Conservation (phyloP, 805 yeast genomes). For the Clavispora santaluciae region DNA sequence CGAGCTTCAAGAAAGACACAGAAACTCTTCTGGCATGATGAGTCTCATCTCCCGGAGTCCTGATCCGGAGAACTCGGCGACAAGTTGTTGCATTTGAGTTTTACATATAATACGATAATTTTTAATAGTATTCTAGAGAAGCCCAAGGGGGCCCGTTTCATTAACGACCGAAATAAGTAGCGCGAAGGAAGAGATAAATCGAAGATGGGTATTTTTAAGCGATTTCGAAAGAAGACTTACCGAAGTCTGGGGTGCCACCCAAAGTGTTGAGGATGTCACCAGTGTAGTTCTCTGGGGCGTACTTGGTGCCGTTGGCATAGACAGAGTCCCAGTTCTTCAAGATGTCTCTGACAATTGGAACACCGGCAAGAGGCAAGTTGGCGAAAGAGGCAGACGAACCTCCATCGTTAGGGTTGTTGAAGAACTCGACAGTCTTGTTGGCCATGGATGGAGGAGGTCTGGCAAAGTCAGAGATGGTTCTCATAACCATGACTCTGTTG, state of each 20-base stretch:
- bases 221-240: constrained; percentile 22
- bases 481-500: constrained; percentile 53
- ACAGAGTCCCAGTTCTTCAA: constrained; percentile 42
- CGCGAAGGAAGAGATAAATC: not conserved
- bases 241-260: constrained; percentile 41
- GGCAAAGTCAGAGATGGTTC: constrained; percentile 58
- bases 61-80: no score
- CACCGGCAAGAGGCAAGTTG: constrained; percentile 51
- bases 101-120: no score
- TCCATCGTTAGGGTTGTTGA: constrained; percentile 46
- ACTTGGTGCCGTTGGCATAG: constrained; percentile 29
- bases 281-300: constrained; percentile 47
- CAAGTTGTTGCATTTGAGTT: no score
- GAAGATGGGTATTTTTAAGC: constrained; percentile 13
- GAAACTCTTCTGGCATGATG: not conserved
- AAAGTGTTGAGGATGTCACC: constrained; percentile 59
- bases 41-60: no score
- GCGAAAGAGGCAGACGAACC: constrained; percentile 45
- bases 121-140: no score
- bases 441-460: constrained; percentile 45
- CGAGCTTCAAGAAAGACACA: constrained; percentile 2
- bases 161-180: not conserved
- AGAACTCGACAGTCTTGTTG: constrained; percentile 45
- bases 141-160: constrained; percentile 2
- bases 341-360: constrained; percentile 51